Conservation (phyloP, 2,329 filamentous ascomycete species). For the Xylariales sp. region DNA sequence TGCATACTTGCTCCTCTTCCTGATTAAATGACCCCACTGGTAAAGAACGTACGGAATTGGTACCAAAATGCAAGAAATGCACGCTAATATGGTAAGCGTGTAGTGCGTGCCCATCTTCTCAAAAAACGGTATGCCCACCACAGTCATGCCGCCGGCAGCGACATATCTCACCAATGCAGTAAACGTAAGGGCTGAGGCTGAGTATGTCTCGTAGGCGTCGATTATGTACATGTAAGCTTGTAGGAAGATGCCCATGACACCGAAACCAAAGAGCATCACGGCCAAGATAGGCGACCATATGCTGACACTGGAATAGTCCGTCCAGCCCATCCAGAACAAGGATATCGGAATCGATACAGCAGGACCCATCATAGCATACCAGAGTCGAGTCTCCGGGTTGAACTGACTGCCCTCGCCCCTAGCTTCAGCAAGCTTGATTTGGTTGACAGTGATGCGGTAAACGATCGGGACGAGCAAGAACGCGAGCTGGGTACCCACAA, state of each 20-base stretch:
- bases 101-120: conserved; percentile 27
- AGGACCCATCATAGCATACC: conserved; percentile 37
- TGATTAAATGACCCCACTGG: conserved; percentile 7
- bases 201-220: conserved; percentile 27
- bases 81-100: conserved; percentile 27
- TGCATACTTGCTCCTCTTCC: conserved; percentile 10
- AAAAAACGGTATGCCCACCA: conserved; percentile 28
- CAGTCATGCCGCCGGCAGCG: conserved; percentile 27
- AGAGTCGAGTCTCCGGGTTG: conserved; percentile 33
- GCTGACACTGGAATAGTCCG: conserved; percentile 32
- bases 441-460: conserved; percentile 21
- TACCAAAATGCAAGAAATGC: conserved; percentile 20
- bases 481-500: conserved; percentile 32
- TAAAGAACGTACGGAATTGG: conserved; percentile 25
- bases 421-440: conserved; percentile 29
- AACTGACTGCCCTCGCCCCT: conserved; percentile 30
- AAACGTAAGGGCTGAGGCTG: conserved; percentile 27
- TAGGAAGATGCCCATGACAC: conserved; percentile 34
- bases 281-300: conserved; percentile 42
- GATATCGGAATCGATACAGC: conserved; percentile 36
- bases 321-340: conserved; percentile 49
- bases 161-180: conserved; percentile 25
- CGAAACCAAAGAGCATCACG: conserved; percentile 37
- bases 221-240: conserved; percentile 32
- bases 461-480: conserved; percentile 28